These are phyloP conservation scores for Phytopythium montanum DNA, from an alignment of 352 stramenopile species.

Conservation along the genomic window DNA sequence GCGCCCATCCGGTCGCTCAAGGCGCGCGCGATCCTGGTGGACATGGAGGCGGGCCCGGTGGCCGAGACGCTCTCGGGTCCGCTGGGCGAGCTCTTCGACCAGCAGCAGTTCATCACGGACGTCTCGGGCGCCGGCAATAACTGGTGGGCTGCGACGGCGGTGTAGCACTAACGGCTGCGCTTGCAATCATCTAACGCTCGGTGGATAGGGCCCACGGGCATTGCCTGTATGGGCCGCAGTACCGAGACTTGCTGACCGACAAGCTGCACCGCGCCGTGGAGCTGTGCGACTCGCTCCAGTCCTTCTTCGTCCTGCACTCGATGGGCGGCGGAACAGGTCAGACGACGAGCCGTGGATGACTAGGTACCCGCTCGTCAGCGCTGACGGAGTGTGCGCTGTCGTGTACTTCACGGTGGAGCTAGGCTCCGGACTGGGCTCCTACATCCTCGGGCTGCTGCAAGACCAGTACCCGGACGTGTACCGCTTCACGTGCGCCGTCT, in stretches of 20 bases:
- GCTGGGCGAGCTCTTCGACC: conserved; percentile 87
- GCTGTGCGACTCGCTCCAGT: conserved; percentile 89
- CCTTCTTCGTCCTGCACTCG: conserved; percentile 92
- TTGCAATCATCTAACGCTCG: background rate
- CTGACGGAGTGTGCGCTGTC: background rate
- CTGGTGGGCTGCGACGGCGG: conserved; percentile 34
- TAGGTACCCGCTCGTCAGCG: background rate
- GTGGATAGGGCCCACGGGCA: conserved; percentile 81
- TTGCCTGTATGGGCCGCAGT: conserved; percentile 86
- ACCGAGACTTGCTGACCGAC: conserved; percentile 74
- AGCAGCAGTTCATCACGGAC: conserved; percentile 85
- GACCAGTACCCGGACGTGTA: conserved; percentile 87
- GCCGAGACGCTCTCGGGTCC: conserved; percentile 77
- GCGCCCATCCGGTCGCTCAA: conserved; percentile 52
- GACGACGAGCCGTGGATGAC: background rate
- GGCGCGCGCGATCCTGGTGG: conserved; percentile 88
- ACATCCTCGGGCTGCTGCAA: conserved; percentile 80
- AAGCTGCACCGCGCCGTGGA: conserved; percentile 73
- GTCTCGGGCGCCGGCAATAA: conserved; percentile 92
- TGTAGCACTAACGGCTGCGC: background rate
- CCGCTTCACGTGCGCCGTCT: conserved; percentile 78
- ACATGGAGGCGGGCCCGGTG: conserved; percentile 92
- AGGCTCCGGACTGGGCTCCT: conserved; percentile 89
- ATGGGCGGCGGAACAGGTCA: conserved; percentile 87
- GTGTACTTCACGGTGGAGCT: too few relatives aligned